Conservation (phyloP, 768 basidiomycete species). For the Exsudoporus frostii region DNA sequence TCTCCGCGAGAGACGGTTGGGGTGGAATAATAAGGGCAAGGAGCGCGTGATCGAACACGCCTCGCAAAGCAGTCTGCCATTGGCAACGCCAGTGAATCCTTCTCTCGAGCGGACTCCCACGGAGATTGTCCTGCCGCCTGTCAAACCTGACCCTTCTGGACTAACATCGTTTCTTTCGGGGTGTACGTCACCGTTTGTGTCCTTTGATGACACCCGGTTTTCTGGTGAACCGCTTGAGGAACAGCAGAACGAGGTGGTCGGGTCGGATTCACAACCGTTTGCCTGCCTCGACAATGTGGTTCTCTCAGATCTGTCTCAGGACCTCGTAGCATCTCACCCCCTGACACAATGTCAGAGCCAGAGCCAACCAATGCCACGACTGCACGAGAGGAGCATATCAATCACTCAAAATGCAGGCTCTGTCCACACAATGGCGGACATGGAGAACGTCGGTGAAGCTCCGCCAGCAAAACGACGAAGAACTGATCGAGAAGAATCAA, state of each 20-base stretch:
- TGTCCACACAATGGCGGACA: not conserved
- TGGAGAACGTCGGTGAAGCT: slow-evolving; percentile 3
- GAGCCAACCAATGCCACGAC: not conserved
- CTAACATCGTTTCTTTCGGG: not conserved
- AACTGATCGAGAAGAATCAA: slow-evolving; percentile 6
- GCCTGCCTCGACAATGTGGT: slow-evolving; percentile 16
- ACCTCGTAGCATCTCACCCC: not conserved
- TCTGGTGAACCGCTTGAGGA: not conserved
- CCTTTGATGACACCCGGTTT: slow-evolving; percentile 1
- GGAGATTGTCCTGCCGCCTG: not conserved
- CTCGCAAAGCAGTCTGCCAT: not conserved
- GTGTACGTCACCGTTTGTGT: slow-evolving; percentile 16
- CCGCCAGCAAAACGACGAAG: slow-evolving; percentile 14
- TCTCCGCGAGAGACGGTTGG: not conserved
- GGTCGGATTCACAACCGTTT: slow-evolving; percentile 10
- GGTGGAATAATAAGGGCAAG: slow-evolving; percentile 3
- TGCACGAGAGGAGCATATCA: not conserved
- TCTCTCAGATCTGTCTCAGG: not conserved
- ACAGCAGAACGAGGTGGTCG: not conserved
- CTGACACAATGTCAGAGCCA: not conserved
- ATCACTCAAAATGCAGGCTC: not conserved
- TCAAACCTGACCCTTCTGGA: not conserved
- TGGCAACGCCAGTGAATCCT: not conserved
- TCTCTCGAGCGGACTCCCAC: not conserved
- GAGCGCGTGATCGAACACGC: not conserved